These are phyloP conservation scores for Erythrobasidium hasegawianum DNA, from an alignment of 1,284 basidiomycete species.

Conservation along the genomic window DNA sequence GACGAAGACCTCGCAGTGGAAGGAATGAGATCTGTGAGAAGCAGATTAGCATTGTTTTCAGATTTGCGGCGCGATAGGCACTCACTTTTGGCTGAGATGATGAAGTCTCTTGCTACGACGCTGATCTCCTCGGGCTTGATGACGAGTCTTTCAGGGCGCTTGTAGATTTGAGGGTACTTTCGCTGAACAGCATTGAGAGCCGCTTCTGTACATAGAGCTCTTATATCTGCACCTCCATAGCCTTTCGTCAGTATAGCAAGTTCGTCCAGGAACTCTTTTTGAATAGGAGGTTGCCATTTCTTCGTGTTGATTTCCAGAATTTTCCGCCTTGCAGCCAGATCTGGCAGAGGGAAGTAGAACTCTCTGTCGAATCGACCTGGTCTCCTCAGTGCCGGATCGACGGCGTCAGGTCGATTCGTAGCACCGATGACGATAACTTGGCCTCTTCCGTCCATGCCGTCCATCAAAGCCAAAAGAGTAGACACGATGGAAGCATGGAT, in stretches of 20 bases:
- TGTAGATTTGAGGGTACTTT: constrained; percentile 95
- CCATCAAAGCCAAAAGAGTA: constrained; percentile 94
- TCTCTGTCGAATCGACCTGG: constrained; percentile 97
- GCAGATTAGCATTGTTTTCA: neutral
- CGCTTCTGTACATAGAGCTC: constrained; percentile 94
- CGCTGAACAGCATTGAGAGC: constrained; percentile 94
- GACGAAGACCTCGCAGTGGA: constrained; percentile 88
- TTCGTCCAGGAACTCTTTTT: constrained; percentile 60
- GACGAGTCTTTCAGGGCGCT: constrained; percentile 77
- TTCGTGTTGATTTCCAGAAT: constrained; percentile 89
- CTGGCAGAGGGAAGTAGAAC: constrained; percentile 95
- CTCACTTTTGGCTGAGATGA: constrained; percentile 93
- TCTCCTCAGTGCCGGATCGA: constrained; percentile 89
- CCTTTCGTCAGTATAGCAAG: constrained; percentile 91
- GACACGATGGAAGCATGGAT: constrained; percentile 98
- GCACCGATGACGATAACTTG: constrained; percentile 98
- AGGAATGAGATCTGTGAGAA: constrained; percentile 71
- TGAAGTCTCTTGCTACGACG: constrained; percentile 88
- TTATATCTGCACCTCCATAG: constrained; percentile 93
- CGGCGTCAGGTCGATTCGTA: constrained; percentile 93
- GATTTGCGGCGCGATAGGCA: constrained; percentile 36
- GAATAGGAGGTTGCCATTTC: constrained; percentile 82
- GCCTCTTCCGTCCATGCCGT: constrained; percentile 96
- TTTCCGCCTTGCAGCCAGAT: constrained; percentile 74
- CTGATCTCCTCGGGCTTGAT: constrained; percentile 81